Conservation (phyloP, 768 basidiomycete genomes). For the Terana coerulea region DNA sequence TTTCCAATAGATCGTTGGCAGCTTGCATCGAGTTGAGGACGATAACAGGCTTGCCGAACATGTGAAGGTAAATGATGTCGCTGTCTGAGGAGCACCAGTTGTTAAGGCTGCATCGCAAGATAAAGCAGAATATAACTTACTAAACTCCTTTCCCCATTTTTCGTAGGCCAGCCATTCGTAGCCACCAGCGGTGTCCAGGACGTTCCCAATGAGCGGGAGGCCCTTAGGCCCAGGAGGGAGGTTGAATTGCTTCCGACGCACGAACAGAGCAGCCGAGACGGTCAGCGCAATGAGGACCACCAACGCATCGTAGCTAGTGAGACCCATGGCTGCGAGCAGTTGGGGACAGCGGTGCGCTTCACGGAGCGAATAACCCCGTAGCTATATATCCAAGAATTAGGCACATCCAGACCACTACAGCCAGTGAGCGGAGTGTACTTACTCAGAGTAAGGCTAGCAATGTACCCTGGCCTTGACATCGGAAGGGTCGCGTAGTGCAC, state of each 20-base stretch:
- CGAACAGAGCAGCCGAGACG: background rate
- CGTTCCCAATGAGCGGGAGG: constrained; percentile 20
- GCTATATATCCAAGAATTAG: background rate
- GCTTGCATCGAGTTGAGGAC: constrained; percentile 22
- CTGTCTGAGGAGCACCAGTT: background rate
- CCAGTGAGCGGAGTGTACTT: background rate
- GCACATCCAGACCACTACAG: background rate
- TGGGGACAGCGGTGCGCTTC: background rate
- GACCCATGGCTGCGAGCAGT: background rate
- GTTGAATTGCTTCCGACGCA: background rate
- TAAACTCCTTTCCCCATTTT: constrained; percentile 16
- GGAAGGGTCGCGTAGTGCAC: background rate
- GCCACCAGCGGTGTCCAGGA: constrained; percentile 17
- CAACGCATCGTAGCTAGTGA: background rate
- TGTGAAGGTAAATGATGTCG: constrained; percentile 14
- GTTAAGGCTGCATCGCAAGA: background rate
- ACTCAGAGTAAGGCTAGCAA: background rate
- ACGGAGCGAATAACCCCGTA: background rate
- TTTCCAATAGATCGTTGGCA: constrained; percentile 20
- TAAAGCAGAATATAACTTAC: background rate
- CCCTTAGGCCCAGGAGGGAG: constrained; percentile 21
- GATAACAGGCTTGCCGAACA: constrained; percentile 15
- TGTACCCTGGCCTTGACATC: background rate
- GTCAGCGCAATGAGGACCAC: background rate
- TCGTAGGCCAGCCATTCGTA: constrained; percentile 10